These are phyloP conservation scores for Isabelozyma rhagii DNA, from an alignment of 805 yeast genomes.

Conservation along the genomic window DNA sequence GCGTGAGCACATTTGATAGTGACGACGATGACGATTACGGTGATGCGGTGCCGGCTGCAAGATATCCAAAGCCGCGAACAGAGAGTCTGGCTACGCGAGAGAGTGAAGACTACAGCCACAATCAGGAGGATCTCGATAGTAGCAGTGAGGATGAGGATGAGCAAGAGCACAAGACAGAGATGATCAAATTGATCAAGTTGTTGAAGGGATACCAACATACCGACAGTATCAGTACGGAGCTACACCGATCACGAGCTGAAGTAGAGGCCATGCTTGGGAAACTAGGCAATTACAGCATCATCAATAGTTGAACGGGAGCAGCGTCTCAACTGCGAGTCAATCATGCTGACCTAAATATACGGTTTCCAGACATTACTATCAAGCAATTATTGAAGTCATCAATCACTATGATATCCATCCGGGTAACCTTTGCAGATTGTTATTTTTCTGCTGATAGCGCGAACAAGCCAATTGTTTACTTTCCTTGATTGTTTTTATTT, in stretches of 20 bases:
- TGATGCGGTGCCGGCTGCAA: constrained; percentile 3
- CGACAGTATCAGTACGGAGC: constrained; percentile 69
- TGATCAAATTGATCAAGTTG: constrained; percentile 38
- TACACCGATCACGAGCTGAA: constrained; percentile 53
- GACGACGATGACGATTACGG: constrained; percentile 1
- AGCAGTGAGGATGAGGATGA: constrained; percentile 11
- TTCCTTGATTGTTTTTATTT: constrained; percentile 3
- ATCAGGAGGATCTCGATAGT: constrained; percentile 5
- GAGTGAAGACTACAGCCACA: neutral
- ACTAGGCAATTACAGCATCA: constrained; percentile 33
- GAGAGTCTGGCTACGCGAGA: constrained; percentile 5
- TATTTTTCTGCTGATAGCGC: neutral
- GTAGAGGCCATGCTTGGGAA: constrained; percentile 46
- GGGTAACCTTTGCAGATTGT: neutral
- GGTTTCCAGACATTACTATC: too few relatives aligned
- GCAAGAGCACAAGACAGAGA: constrained; percentile 21
- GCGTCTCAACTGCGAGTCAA: neutral
- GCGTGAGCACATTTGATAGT: constrained; percentile 1
- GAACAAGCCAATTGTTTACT: neutral
- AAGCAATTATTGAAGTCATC: neutral
- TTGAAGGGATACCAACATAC: constrained; percentile 52
- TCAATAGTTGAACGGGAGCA: constrained; percentile 22
- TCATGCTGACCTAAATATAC: neutral
- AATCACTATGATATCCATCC: neutral
- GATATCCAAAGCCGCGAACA: neutral